A percentile compares a stretch with the other conserved stretches of the same genome.
Conservation (phyloP, 331 rosid genomes). For the Cydonia oblonga region DNA sequence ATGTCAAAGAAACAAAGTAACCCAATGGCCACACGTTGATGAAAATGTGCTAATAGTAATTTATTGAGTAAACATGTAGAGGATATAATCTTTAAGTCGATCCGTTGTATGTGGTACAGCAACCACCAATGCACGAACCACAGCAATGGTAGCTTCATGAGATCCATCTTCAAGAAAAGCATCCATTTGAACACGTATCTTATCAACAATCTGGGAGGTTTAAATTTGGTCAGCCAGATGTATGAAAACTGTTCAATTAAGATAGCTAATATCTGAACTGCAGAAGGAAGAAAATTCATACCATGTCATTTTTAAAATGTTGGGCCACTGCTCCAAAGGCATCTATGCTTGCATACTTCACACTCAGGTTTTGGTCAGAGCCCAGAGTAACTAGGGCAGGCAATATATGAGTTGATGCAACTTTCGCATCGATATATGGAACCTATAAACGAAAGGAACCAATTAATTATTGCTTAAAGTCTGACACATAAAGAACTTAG, state of each 20-base stretch:
- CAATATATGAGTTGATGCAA: slow-evolving; percentile 83
- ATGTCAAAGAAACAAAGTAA: slow-evolving; percentile 55
- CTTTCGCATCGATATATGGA: slow-evolving; percentile 84
- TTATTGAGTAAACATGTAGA: slow-evolving; percentile 2
- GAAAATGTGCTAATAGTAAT: neutral
- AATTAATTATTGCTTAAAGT: slow-evolving; percentile 11
- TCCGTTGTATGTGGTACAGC: slow-evolving; percentile 92
- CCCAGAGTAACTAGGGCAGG: slow-evolving; percentile 95
- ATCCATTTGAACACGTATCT: slow-evolving; percentile 97
- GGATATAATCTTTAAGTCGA: slow-evolving; percentile 94
- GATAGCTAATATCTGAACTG: slow-evolving; percentile 4
- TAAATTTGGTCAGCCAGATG: slow-evolving; percentile 18
- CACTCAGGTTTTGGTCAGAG: slow-evolving; percentile 78
- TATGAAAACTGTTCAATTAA: slow-evolving; percentile 9
- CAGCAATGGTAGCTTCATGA: slow-evolving; percentile 89
- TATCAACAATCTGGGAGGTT: slow-evolving; percentile 73
- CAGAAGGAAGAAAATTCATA: slow-evolving; percentile 23
- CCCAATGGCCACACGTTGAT: slow-evolving; percentile 7
- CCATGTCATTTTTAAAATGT: slow-evolving; percentile 80
- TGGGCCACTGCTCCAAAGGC: slow-evolving; percentile 96
- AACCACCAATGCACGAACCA: slow-evolving; percentile 78
- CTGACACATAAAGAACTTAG: slow-evolving; percentile 15
- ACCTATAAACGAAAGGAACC: slow-evolving; percentile 35
- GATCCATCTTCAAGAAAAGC: slow-evolving; percentile 99
- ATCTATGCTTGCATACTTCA: slow-evolving; percentile 91